Conservation (phyloP, 108 stramenopile genomes). For the Craspedostauros australis region DNA sequence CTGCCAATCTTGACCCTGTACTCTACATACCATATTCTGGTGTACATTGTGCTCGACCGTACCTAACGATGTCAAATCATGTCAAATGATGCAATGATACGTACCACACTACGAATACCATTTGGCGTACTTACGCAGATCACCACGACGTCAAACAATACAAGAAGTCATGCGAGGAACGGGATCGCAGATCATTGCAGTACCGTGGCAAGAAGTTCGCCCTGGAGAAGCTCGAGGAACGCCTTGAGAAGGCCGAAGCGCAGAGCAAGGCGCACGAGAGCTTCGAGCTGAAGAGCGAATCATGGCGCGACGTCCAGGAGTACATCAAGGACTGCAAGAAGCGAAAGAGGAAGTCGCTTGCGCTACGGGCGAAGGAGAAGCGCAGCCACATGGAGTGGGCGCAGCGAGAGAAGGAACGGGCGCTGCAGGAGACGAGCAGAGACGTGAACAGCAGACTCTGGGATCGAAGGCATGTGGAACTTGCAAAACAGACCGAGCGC, state of each 20-base stretch:
- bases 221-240: slow-evolving; percentile 43
- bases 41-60: too few species aligned
- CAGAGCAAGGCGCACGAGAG: slow-evolving; percentile 39
- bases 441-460: slow-evolving; percentile 37
- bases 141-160: slow-evolving; percentile 68
- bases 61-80: too few species aligned
- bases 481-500: slow-evolving; percentile 64
- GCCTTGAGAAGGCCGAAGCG: slow-evolving; percentile 33
- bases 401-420: slow-evolving; percentile 34
- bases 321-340: slow-evolving; percentile 70
- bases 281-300: slow-evolving; percentile 50
- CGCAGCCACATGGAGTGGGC: slow-evolving; percentile 49
- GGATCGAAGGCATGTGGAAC: slow-evolving; percentile 59
- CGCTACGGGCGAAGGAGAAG: slow-evolving; percentile 71
- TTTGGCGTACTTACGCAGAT: slow-evolving; percentile 36
- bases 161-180: slow-evolving; percentile 51
- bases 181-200: slow-evolving; percentile 60
- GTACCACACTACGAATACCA: too few species aligned
- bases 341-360: slow-evolving; percentile 62
- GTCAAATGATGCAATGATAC: too few species aligned
- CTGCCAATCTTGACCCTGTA: too few species aligned
- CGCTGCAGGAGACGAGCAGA: slow-evolving; percentile 22
- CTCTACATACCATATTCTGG: too few species aligned
- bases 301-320: slow-evolving; percentile 68
- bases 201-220: slow-evolving; percentile 55